A percentile compares a stretch with the other conserved stretches of the same genome.
Conservation (phyloP, 805 yeast genomes). For the Saccharomycopsis babjevae region DNA sequence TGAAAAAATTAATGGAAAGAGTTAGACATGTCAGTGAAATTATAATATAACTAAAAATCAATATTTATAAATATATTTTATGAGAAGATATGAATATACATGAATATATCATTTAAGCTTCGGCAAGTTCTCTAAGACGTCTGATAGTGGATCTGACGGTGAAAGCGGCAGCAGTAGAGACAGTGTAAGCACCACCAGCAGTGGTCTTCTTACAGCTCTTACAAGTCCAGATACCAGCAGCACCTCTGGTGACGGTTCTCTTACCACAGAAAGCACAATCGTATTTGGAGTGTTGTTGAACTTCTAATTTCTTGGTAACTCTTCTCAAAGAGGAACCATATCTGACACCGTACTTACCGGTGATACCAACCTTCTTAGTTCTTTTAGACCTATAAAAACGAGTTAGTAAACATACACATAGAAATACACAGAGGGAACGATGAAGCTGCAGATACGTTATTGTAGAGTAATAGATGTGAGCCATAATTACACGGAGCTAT, state of each 20-base stretch:
- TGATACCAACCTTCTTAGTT: slow-evolving; percentile 99
- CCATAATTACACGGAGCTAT: no score
- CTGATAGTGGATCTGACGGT: slow-evolving; percentile 99
- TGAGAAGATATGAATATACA: background rate
- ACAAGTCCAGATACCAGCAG: slow-evolving; percentile 99
- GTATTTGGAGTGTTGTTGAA: slow-evolving; percentile 97
- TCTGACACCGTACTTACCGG: slow-evolving; percentile 99
- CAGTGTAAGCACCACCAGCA: slow-evolving; percentile 99
- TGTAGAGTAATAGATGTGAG: no score
- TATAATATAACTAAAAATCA: background rate
- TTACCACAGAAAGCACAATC: slow-evolving; percentile 99
- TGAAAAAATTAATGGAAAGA: background rate
- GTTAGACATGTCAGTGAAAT: background rate
- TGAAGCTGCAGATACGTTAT: no score
- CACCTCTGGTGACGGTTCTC: slow-evolving; percentile 94
- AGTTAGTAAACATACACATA: background rate
- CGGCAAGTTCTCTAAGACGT: slow-evolving; percentile 99
- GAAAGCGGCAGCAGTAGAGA: slow-evolving; percentile 99
- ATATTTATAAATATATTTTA: background rate
- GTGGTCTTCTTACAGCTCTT: slow-evolving; percentile 89
- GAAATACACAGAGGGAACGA: no score
- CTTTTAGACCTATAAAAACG: slow-evolving; percentile 80
- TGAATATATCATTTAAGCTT: slow-evolving; percentile 57
- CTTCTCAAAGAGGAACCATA: slow-evolving; percentile 99
- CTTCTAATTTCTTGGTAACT: slow-evolving; percentile 98